Conservation (phyloP, 768 basidiomycete genomes). For the Suillus sp. region DNA sequence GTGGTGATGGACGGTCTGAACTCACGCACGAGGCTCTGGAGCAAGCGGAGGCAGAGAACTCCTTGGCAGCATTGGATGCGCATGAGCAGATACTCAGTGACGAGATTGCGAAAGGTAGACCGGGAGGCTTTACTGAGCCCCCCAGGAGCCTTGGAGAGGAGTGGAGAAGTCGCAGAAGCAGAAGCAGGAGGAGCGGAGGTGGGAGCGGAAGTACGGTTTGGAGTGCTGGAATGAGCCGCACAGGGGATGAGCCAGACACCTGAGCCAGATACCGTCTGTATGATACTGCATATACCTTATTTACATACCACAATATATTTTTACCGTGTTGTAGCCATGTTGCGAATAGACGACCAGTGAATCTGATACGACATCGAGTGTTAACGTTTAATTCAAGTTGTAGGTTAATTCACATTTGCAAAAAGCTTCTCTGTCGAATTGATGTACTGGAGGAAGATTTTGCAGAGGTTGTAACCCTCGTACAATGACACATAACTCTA, state of each 20-base stretch:
- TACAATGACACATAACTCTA: background rate
- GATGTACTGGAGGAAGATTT: background rate
- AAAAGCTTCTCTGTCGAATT: background rate
- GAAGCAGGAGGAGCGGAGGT: constrained; percentile 47
- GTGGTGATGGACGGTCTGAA: constrained; percentile 35
- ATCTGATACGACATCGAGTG: background rate
- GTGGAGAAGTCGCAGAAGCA: constrained; percentile 56
- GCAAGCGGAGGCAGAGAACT: constrained; percentile 76
- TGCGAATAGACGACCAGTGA: background rate
- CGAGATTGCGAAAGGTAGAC: constrained; percentile 74
- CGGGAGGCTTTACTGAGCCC: constrained; percentile 78
- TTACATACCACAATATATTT: constrained; percentile 5
- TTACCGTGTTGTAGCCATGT: background rate
- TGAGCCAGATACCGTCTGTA: constrained; percentile 23
- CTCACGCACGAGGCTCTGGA: constrained; percentile 77
- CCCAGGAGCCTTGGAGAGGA: constrained; percentile 48
- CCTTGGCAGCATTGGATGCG: constrained; percentile 76
- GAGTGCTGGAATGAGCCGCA: constrained; percentile 81
- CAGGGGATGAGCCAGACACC: constrained; percentile 48
- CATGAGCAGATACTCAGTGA: constrained; percentile 72
- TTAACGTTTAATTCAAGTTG: background rate
- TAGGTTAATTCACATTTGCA: background rate
- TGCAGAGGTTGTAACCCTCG: background rate
- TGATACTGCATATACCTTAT: constrained; percentile 19
- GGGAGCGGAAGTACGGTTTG: constrained; percentile 82